Evolutionary conservation across 2,329 filamentous ascomycete genomes (phyloP).

Genomic region (Sphaerulina vaccinii): DNA sequence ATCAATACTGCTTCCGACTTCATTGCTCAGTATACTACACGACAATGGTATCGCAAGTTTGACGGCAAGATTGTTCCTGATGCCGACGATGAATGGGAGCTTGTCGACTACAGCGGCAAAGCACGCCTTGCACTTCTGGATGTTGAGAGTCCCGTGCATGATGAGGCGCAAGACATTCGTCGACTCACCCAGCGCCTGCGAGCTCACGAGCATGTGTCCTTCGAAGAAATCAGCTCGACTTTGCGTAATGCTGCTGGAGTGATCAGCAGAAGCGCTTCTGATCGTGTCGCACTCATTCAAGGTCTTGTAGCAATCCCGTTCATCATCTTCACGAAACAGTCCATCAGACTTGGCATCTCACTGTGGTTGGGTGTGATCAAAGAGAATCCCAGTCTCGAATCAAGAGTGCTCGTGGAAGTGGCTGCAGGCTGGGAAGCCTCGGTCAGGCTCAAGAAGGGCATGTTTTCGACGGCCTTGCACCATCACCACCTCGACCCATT

Average conservation of each 20-base stretch:
- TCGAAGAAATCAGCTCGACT: conserved; percentile 75
- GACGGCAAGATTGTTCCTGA: conserved; percentile 53
- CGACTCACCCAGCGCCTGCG: conserved; percentile 71
- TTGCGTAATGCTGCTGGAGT: conserved; percentile 82
- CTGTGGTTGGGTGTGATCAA: conserved; percentile 97
- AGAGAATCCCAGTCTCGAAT: conserved; percentile 85
- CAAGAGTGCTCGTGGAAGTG: conserved; percentile 81
- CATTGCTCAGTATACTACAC: conserved; percentile 92
- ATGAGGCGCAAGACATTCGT: conserved; percentile 60
- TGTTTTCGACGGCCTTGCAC: conserved; percentile 73
- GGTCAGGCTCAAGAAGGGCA: conserved; percentile 71
- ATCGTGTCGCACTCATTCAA: conserved; percentile 76
- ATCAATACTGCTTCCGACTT: conserved; percentile 96
- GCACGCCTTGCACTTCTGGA: conserved; percentile 15
- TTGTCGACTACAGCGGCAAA: conserved; percentile 34
- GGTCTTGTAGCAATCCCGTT: conserved; percentile 93
- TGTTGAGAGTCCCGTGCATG: conserved; percentile 36
- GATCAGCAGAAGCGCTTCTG: conserved; percentile 72
- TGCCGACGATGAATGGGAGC: conserved; percentile 32
- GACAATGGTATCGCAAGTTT: conserved; percentile 90
- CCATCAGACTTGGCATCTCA: conserved; percentile 91
- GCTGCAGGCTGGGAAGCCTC: conserved; percentile 88
- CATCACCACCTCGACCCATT: conserved; percentile 83
- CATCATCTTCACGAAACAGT: conserved; percentile 86
- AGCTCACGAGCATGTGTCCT: conserved; percentile 66